Evolutionary conservation across 2,329 filamentous ascomycete genomes (phyloP), one percentile per base, ranked within the genome.

Genomic region (Penicillium decumbens): DNA sequence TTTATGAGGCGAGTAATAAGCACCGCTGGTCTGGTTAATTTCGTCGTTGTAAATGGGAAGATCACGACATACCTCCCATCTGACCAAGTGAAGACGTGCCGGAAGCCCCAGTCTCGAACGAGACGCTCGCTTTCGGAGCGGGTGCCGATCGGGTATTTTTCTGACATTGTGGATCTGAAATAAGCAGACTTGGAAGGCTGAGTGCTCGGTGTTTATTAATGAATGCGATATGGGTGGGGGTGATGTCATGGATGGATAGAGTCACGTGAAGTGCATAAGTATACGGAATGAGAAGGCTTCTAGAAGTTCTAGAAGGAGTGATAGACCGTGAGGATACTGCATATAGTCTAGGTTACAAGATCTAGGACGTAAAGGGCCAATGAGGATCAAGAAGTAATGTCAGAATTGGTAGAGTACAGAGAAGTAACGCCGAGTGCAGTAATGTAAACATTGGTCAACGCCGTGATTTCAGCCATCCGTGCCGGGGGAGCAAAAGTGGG

Each of bases 81-180:
- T 1, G 75, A 76, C 80, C 80, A 84, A 3, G 80, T 83, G 58
- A 83, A 84, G 57, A 83, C 78, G 57, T 79, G 75, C 8, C 57
- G 54, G 64, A 83, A 84, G 1, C 81, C 81, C 80, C 80, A 83
- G 7, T 73, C 72, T 32, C 72, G 70, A 7, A 84, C 81, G 51
- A 79, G 66, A 32, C 64, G 62, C 63, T 83, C 80, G 47, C 79
- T 77, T 29, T 81, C 74, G 47, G 61, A 54, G 42, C 68, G 68
- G 13, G 60, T 62, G n/a, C 60, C 62, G 45, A 68, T 68, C 1
- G 61, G 52, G 27, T 71, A 70, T 33, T 46, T 65, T 9, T 66
- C 57, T 32, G 51, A n/a, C 65, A 67, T 68, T 20, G 4, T n/a
- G 4, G n/a, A n/a, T 1, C 27, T 33, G 15, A n/a, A 43, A 2